Percentiles rank a stretch among this genome's conserved stretches.
These are phyloP conservation scores for Lumnitzera racemosa DNA, from an alignment of 345 rosid genomes.

Conservation along the genomic window DNA sequence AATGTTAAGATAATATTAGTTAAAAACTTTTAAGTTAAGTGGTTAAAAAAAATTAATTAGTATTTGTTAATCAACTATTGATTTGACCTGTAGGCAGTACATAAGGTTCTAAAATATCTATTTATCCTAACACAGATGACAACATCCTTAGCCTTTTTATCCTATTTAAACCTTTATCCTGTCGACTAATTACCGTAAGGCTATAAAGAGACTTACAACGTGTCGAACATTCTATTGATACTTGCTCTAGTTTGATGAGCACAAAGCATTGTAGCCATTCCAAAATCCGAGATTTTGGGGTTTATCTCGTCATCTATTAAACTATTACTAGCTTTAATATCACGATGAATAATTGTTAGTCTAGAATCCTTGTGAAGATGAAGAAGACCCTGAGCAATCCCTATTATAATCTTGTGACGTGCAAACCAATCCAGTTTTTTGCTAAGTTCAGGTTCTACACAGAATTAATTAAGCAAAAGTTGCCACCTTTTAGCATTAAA, in stretches of 20 bases:
- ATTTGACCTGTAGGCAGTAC: too few species aligned
- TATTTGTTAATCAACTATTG: too few species aligned
- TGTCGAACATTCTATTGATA: constrained; percentile 45
- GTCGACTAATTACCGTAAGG: background rate
- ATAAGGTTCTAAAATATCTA: too few species aligned
- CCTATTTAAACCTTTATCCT: too few species aligned
- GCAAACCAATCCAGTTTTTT: constrained; percentile 37
- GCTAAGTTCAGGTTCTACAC: constrained; percentile 26
- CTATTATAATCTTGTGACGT: constrained; percentile 28
- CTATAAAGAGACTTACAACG: constrained; percentile 36
- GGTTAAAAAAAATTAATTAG: too few species aligned
- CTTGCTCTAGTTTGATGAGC: constrained; percentile 22
- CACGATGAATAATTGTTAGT: constrained; percentile 56
- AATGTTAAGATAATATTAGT: too few species aligned
- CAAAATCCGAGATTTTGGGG: constrained; percentile 67
- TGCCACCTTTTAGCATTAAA: background rate
- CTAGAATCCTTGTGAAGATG: constrained; percentile 44
- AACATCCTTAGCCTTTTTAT: too few species aligned
- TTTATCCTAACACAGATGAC: too few species aligned
- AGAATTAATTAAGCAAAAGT: background rate
- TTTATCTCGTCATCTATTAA: constrained; percentile 46
- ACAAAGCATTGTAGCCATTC: constrained; percentile 47
- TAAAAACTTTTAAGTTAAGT: too few species aligned
- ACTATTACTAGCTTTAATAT: constrained; percentile 53
- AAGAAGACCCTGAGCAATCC: constrained; percentile 23